These are phyloP conservation scores for Colletotrichum aenigma DNA, from an alignment of 2,329 filamentous ascomycete species.

Conservation along the genomic window DNA sequence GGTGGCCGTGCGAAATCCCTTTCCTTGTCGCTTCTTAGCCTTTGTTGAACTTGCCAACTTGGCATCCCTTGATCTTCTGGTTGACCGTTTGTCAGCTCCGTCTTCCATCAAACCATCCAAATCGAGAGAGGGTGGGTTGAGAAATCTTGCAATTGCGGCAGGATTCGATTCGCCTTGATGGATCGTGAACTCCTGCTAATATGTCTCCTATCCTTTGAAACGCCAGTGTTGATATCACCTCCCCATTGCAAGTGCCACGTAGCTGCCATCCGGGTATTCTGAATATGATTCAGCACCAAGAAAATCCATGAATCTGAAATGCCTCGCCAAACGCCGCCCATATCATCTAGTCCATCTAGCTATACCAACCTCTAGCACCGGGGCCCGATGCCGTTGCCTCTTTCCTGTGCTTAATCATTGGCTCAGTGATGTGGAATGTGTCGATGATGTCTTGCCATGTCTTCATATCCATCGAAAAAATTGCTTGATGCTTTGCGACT, in stretches of 20 bases:
- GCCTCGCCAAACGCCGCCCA: neutral
- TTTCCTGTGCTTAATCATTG: constrained; percentile 83
- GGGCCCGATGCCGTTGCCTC: constrained; percentile 58
- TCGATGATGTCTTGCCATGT: constrained; percentile 82
- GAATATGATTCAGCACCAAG: neutral
- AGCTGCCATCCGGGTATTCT: neutral
- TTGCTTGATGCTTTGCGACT: constrained; percentile 78
- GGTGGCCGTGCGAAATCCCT: neutral
- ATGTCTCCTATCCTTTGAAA: neutral
- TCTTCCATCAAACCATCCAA: neutral
- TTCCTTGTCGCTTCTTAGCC: neutral
- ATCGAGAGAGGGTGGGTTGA: neutral
- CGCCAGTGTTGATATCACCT: neutral
- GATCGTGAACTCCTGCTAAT: neutral
- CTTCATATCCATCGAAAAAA: constrained; percentile 85
- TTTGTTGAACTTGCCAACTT: neutral
- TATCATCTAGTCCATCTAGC: constrained; percentile 34
- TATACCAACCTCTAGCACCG: constrained; percentile 70
- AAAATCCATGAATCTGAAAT: neutral
- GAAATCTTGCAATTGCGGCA: neutral
- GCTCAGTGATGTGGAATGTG: constrained; percentile 75
- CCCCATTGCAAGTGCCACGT: neutral
- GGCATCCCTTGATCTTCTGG: neutral
- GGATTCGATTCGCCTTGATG: neutral
- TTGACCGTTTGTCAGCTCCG: neutral